These are phyloP conservation scores for Gamarada debralockiae DNA, from an alignment of 495 filamentous ascomycete species.

Conservation along the genomic window DNA sequence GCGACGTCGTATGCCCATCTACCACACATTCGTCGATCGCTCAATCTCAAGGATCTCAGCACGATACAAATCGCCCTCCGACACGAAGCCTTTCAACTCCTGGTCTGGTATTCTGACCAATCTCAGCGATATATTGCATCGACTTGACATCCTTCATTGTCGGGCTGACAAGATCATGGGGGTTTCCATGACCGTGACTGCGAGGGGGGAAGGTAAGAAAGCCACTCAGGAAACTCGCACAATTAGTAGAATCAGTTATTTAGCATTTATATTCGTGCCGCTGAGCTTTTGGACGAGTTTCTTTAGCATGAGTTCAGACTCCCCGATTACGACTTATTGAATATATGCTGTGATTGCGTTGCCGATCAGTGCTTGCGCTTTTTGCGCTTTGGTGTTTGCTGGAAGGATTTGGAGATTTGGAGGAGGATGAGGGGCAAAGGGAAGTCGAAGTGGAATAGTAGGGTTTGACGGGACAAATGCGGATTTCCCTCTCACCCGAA, in stretches of 20 bases:
- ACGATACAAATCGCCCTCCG: neutral
- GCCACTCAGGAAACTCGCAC: conserved; percentile 5
- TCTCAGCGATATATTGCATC: conserved; percentile 8
- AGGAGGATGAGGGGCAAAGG: neutral
- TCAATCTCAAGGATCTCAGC: conserved; percentile 15
- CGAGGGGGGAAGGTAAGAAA: conserved; percentile 2
- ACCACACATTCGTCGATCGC: conserved; percentile 26
- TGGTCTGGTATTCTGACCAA: conserved; percentile 5
- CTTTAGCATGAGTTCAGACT: conserved; percentile 29
- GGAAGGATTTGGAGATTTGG: neutral
- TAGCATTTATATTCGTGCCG: conserved; percentile 33
- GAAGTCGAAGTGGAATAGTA: neutral
- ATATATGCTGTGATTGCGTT: conserved; percentile 5
- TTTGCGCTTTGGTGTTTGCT: conserved; percentile 1
- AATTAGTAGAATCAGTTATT: conserved; percentile 22
- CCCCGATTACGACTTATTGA: conserved; percentile 5
- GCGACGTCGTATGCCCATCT: conserved; percentile 11
- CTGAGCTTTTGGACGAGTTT: conserved; percentile 29
- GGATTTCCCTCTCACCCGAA: neutral
- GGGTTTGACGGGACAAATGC: neutral
- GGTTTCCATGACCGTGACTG: conserved; percentile 9
- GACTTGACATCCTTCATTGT: conserved; percentile 25
- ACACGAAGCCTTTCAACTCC: neutral
- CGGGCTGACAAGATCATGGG: conserved; percentile 27
- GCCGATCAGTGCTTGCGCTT: conserved; percentile 2